Evolutionary conservation across 2,329 filamentous ascomycete genomes (phyloP).

Genomic region (Phaeosphaeriaceae sp.): DNA sequence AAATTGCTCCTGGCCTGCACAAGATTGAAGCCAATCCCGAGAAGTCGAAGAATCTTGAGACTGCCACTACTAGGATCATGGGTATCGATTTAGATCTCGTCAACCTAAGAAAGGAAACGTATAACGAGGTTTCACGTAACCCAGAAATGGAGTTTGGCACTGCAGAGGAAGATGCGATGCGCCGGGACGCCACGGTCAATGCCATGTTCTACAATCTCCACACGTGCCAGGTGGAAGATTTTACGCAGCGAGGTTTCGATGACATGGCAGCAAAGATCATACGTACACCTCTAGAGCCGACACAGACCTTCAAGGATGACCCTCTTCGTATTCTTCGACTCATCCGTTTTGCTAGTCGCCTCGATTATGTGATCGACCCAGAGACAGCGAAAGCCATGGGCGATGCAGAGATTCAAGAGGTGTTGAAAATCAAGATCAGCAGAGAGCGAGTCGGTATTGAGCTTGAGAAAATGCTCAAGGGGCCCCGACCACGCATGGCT

Average conservation of each 20-base stretch:
- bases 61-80: conserved; percentile 83
- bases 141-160: conserved; percentile 94
- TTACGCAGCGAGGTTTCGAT: conserved; percentile 73
- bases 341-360: conserved; percentile 86
- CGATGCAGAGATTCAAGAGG: conserved; percentile 75
- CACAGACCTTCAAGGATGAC: conserved; percentile 93
- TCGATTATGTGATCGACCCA: conserved; percentile 78
- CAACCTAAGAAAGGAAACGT: conserved; percentile 90
- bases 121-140: conserved; percentile 86
- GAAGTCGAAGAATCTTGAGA: conserved; percentile 96
- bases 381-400: conserved; percentile 76
- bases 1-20: conserved; percentile 74
- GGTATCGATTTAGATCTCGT: conserved; percentile 92
- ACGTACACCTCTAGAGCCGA: conserved; percentile 83
- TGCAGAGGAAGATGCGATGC: conserved; percentile 84
- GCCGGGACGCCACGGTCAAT: conserved; percentile 92
- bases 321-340: conserved; percentile 85
- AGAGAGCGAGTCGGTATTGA: conserved; percentile 88
- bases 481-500: conserved; percentile 65
- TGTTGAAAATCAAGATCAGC: conserved; percentile 87
- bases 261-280: conserved; percentile 79
- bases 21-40: conserved; percentile 92
- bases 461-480: conserved; percentile 87
- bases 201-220: conserved; percentile 95
- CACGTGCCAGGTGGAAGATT: conserved; percentile 80